Base-by-base conservation (phyloP, 139 green algal genomes). In the Yamagishiella unicocca region DNA sequence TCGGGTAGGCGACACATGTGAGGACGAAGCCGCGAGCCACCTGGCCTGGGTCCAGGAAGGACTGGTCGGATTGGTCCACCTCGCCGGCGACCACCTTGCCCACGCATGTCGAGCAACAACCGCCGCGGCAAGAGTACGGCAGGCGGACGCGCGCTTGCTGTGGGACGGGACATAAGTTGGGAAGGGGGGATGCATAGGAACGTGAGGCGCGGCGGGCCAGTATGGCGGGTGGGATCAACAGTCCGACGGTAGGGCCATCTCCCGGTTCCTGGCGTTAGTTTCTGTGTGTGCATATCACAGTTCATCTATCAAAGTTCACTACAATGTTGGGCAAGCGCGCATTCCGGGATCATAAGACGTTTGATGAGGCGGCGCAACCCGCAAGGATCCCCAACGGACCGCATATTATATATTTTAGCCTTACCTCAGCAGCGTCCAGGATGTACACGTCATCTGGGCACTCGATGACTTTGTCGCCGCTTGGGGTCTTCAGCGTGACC, bases 21-120 rank as follows among this genome's bases (percentile, higher is more conserved):
- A 97, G 91, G n/a, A 95, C 90, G 92, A 94, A 97, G 82, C 95
- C 95, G n/a, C 87, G 74, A 38, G 31, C 89, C 45, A 95, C 89
- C 93, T 97, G 94, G 35, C 90, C 88, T 62, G 97, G 94, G 76
- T 98, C 94, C 81, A 98, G 93, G 93, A 98, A 98, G 74, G 85
- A 94, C 90, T 97, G 95, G 83, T 96, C 95, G 70, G 87, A 93
- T 91, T 97, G 94, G 40, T 85, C 78, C 14, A 96, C 89, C 17
- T 61, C 75, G 42, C 93, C 94, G 4, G 81, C 33, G 37, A 87
- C 24, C 31, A 90, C 17, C 43, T 88, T 85, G 38, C 78, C 84
- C 1, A 45, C 78, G 80, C 89, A 92, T 37, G 72, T 82, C 33
- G 82, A 87, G 90, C 88, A 84, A 53, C 88, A 85, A 62, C 94